Percentiles rank a stretch among this genome's conserved stretches.
phyloP scores from a whole-genome alignment of 2,329 filamentous ascomycete species.

The Metarhizium album region DNA sequence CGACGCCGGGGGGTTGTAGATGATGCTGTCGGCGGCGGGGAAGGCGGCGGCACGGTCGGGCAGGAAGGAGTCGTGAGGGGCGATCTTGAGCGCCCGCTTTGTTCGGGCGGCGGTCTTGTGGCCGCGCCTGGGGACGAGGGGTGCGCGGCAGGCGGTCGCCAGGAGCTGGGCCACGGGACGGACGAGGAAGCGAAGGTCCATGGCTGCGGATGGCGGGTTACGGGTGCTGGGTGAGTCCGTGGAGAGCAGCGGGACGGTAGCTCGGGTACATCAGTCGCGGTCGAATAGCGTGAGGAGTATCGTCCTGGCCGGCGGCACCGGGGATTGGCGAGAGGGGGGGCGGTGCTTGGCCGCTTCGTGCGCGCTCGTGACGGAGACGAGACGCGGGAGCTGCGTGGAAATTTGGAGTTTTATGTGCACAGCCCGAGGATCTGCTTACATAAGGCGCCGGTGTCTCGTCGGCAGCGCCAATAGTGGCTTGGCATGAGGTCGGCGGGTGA shows the following conservation, averaged over 20 bases:
- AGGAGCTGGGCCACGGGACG: slow-evolving; percentile 25
- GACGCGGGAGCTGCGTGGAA: background rate
- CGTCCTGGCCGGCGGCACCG: background rate
- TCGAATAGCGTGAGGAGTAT: too few relatives aligned
- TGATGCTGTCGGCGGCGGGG: slow-evolving; percentile 29
- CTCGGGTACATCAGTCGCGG: too few relatives aligned
- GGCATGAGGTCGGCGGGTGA: too few relatives aligned
- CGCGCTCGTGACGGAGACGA: background rate
- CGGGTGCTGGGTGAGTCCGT: background rate
- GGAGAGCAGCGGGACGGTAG: too few relatives aligned
- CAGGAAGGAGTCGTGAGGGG: slow-evolving; percentile 51
- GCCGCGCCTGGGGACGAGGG: slow-evolving; percentile 24
- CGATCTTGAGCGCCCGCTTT: slow-evolving; percentile 46
- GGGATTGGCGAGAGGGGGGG: background rate
- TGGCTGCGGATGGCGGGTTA: slow-evolving; percentile 9
- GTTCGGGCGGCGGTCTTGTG: slow-evolving; percentile 44
- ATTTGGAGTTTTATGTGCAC: slow-evolving; percentile 2
- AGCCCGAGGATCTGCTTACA: background rate
- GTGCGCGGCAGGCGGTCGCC: slow-evolving; percentile 13
- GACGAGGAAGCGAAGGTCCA: slow-evolving; percentile 25
- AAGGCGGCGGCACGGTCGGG: slow-evolving; percentile 22
- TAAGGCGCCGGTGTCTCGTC: background rate
- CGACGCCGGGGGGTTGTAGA: slow-evolving; percentile 47
- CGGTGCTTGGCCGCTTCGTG: background rate
- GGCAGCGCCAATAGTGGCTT: background rate